Evolutionary conservation across 2,329 filamentous ascomycete species (phyloP).

Genomic region (Venturia effusa): DNA sequence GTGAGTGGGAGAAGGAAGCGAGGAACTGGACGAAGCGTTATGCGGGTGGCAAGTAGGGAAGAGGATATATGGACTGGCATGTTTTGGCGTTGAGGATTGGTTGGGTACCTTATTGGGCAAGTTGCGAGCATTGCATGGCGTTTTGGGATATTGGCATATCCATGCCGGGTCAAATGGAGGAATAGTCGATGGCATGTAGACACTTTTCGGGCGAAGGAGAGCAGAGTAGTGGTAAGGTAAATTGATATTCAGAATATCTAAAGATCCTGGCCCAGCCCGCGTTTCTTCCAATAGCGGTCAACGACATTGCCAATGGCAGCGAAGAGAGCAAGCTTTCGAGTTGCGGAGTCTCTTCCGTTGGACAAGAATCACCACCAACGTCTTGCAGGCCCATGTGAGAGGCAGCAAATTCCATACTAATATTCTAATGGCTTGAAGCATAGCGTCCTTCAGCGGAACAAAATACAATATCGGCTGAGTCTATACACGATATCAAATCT

Average conservation of each 20-base stretch:
- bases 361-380: too few relatives aligned
- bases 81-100: background rate
- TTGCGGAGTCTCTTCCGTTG: too few relatives aligned
- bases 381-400: too few relatives aligned
- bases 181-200: background rate
- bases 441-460: too few relatives aligned
- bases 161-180: background rate
- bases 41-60: slow-evolving; percentile 39
- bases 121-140: slow-evolving; percentile 2
- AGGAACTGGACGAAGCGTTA: slow-evolving; percentile 64
- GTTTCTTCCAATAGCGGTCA: background rate
- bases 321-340: too few relatives aligned
- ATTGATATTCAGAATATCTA: background rate
- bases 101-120: background rate
- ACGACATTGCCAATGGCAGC: background rate
- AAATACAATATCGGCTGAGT: too few relatives aligned
- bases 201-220: background rate
- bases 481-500: too few relatives aligned
- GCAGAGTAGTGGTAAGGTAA: background rate
- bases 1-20: slow-evolving; percentile 64
- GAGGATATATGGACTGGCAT: background rate
- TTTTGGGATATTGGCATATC: background rate
- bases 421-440: too few relatives aligned
- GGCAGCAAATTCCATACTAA: too few relatives aligned
- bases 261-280: background rate